phyloP scores from a whole-genome alignment of 2,329 filamentous ascomycete genomes.

The Verticillium klebahnii region DNA sequence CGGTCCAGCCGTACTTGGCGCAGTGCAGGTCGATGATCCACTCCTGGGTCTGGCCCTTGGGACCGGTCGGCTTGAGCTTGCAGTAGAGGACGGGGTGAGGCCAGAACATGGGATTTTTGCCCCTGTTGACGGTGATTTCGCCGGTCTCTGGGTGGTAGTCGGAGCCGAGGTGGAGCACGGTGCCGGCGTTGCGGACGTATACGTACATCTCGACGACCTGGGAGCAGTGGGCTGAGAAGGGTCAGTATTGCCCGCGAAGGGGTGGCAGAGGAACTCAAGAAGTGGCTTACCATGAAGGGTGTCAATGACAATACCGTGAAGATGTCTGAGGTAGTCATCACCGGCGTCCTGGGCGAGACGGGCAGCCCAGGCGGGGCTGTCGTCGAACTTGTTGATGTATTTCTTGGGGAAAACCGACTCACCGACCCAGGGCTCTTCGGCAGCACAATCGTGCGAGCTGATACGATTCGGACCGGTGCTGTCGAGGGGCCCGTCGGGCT shows the following conservation, averaged over 20 bases:
- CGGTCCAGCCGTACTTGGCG: constrained; percentile 3
- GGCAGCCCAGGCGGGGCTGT: background rate
- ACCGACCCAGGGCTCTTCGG: background rate
- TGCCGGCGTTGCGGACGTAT: constrained; percentile 9
- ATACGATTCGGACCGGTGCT: background rate
- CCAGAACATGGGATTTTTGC: constrained; percentile 14
- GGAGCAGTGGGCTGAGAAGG: constrained; percentile 5
- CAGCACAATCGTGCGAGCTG: background rate
- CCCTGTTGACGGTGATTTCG: background rate
- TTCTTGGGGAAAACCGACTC: background rate
- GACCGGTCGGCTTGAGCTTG: background rate
- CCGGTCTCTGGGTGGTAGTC: constrained; percentile 2
- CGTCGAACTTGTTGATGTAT: background rate
- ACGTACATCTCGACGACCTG: constrained; percentile 7
- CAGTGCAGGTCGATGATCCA: constrained; percentile 10
- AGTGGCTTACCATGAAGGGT: constrained; percentile 3
- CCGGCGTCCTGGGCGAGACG: constrained; percentile 7
- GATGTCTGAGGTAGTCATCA: constrained; percentile 9
- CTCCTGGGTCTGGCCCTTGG: background rate
- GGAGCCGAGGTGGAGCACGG: background rate
- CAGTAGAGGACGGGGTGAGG: constrained; percentile 10
- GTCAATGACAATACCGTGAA: constrained; percentile 4
- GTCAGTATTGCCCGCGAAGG: background rate
- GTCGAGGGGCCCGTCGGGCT: background rate
- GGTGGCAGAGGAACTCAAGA: background rate